Conservation (phyloP, 805 yeast genomes). For the Komagataella phaffii region DNA sequence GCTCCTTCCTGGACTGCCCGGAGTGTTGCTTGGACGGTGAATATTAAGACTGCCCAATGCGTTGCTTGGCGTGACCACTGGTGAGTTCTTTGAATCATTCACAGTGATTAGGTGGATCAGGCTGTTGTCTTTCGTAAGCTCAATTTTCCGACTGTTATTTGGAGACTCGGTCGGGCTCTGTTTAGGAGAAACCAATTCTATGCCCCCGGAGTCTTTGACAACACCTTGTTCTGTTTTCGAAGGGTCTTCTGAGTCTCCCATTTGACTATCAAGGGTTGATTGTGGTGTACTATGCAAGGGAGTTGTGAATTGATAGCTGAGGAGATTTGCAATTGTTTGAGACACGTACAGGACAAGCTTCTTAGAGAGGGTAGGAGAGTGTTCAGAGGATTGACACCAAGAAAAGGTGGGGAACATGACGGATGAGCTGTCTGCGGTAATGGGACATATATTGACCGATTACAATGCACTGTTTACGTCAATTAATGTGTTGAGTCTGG, state of each 20-base stretch:
- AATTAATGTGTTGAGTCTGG: not conserved
- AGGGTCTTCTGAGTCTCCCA: not conserved
- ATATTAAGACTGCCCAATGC: slow-evolving; percentile 1
- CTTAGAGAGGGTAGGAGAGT: not conserved
- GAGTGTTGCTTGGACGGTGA: not conserved
- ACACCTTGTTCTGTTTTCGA: not conserved
- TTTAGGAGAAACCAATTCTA: slow-evolving; percentile 4
- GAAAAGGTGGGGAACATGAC: not conserved
- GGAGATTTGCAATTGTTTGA: not conserved
- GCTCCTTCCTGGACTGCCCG: not conserved
- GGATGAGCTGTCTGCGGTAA: not conserved
- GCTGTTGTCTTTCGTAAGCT: not conserved
- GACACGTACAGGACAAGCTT: not conserved
- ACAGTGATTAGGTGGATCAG: not conserved
- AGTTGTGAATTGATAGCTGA: not conserved
- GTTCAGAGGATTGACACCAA: not conserved
- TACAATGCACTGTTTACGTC: not conserved
- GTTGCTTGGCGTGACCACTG: not conserved
- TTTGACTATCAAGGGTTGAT: not conserved
- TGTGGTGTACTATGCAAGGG: not conserved
- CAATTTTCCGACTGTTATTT: not conserved
- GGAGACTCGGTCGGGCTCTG: slow-evolving; percentile 2
- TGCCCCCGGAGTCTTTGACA: not conserved
- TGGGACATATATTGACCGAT: not conserved
- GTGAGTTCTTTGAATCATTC: not conserved